Evolutionary conservation across 495 filamentous ascomycete species (phyloP), one percentile per base, ranked within the genome.

Genomic region (Pseudevernia furfuracea): DNA sequence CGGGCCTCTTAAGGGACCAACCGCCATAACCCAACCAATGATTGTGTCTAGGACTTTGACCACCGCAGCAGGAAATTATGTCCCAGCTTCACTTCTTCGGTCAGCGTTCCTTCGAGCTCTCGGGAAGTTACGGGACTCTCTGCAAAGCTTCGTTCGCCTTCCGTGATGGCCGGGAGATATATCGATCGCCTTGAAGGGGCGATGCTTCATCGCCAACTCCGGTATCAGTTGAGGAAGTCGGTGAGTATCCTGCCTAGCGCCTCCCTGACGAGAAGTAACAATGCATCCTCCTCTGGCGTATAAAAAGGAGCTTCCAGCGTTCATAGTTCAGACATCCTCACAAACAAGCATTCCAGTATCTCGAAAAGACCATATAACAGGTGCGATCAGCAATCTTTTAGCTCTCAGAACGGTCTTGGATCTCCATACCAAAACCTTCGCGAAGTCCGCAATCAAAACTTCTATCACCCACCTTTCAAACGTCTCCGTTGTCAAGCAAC

Each of bases 141-240:
- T 30, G n/a, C 30, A 34, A 34, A 55, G 30, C 25, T 57, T 48
- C 39, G 39, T 32, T 58, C 19, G 39, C 61, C 61, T 58, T 46
- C n/a, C 25, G 10, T 23, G 38, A 28, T 32, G 11, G 28, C 48
- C 3, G 44, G 21, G 30, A 17, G 11, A 19, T 44, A 10, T 32
- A 32, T 32, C 38, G 39, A 37, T 12, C n/a, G 48, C 49, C 61
- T 43, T 43, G 30, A 58, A 57, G 38, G 39, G 52, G 61, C 61
- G 38, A 57, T 63, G 52, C 53, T 63, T 34, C 11, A 12, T 63
- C 39, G 44, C 41, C 61, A 56, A 41, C 9, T 56, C 56, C 28
- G 19, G 30, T 32, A 53, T 55, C 0, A 19, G 21, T 44, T 28
- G 23, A 34, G 25, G 38, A 14, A 32, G 53, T 48, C 61, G 56